Base-by-base conservation (phyloP, 805 yeast genomes). In the Pichia membranifaciens region DNA sequence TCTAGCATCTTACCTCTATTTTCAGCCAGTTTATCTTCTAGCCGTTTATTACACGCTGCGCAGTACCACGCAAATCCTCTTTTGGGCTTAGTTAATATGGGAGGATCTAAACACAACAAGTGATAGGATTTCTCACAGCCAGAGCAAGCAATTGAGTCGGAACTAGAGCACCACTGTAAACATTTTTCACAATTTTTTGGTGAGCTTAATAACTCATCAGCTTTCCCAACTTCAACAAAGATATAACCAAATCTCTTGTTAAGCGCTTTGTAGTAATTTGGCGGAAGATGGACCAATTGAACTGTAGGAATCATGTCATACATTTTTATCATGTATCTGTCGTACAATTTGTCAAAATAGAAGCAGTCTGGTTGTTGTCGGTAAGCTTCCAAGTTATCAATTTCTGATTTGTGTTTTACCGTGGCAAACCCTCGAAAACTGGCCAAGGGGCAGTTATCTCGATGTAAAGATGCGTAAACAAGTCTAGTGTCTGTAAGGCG, bases 1-100 rank as follows among this genome's bases (percentile, higher is more conserved):
- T 61, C 60, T 20, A 66, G 51, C 64, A 66, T 55, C 16, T 62
- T 49, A 18, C 72, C 73, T 45, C 70, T 60, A 38, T 62, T 64
- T 44, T 48, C 41, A n/a, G 54, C 54, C 50, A 71, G 45, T 50
- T 67, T 67, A n/a, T 65, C 62, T 51, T 81, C 84, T 44, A 76
- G 74, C 29, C 69, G 73, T 54, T 78, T 76, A n/a, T 82, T 73
- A 67, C 97, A 89, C 5, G 69, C 61, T 25, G 87, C 90, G 69
- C 97, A 89, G 22, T 87, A 76, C 96, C 96, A 90, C 8, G 88
- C 86, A 60, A 87, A 85, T 1, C 96, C 96, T 48, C 95, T 69
- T 38, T 86, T 81, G 1, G 96, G 96, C 58, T 86, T 86, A 52
- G 78, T 77, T 44, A 76, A 61, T 35, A 88, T 65, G 1, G 96